Base-by-base conservation (phyloP, 2,329 filamentous ascomycete species). In the Aspergillus pseudoterreus region DNA sequence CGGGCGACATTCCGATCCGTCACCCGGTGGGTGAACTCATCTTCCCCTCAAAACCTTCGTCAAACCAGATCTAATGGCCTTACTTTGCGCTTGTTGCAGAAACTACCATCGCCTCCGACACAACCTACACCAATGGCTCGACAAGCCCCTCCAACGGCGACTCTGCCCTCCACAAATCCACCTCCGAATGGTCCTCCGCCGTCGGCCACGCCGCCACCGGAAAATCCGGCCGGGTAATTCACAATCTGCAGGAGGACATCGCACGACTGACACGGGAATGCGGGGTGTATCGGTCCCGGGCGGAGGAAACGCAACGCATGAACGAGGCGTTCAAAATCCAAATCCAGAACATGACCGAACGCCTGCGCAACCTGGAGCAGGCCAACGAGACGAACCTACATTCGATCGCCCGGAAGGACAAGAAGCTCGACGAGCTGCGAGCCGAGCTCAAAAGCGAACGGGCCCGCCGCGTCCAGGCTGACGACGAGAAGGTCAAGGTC, bases 151-250 rank as follows among this genome's bases (percentile, higher is more conserved):
- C 60, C 12, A 65, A 67, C 56, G 60, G 57, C 49, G 69, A 71
- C 43, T 47, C 6, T 19, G 39, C 11, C 39, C 4, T 19, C 17
- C 15, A 22, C 15, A 42, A 42, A 42, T 17, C 39, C n/a, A 12
- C 39, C 11, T 12, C 39, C 60, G 39, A 75, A 64, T 78, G 76
- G 76, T 78, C 74, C 10, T 73, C 75, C 1, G 76, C 76, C 2
- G 74, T 78, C 24, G 76, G 76, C 11, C 75, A 77, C 53, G 76
- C 76, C 33, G 71, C 73, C 21, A 75, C 72, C 6, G 76, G 76
- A 36, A 78, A 78, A 60, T 78, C 76, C 2, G 75, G 76, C 24
- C 72, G 76, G 33, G 76, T 78, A 17, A 78, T 78, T 48, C 75
- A 78, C 53, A 74, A 75, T 50, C 62, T 78, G 32, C 75, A 78